Evolutionary conservation across 2,329 filamentous ascomycete genomes (phyloP).

Genomic region (Aspergillus viridinutans): DNA sequence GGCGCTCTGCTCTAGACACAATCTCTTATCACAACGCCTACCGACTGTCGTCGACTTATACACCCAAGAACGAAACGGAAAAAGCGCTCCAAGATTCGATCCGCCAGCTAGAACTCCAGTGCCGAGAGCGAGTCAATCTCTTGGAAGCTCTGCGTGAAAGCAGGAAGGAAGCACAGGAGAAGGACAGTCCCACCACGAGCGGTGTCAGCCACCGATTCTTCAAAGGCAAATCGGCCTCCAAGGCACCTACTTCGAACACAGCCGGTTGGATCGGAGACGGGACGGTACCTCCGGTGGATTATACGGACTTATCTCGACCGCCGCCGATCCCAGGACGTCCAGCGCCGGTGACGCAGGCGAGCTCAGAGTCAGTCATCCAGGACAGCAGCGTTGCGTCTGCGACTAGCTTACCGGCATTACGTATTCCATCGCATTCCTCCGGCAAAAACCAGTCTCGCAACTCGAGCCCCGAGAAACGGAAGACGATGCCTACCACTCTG

Average conservation of each 20-base stretch:
- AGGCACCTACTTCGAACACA: conserved; percentile 21
- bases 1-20: conserved; percentile 81
- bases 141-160: conserved; percentile 73
- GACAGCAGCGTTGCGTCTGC: conserved; percentile 12
- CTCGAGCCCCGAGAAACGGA: conserved; percentile 58
- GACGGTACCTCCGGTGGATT: conserved; percentile 75
- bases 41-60: conserved; percentile 64
- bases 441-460: conserved; percentile 49
- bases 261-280: conserved; percentile 71
- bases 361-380: conserved; percentile 18
- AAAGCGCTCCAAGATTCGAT: conserved; percentile 76
- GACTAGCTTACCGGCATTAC: conserved; percentile 17
- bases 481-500: conserved; percentile 55
- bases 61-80: conserved; percentile 75
- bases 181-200: conserved; percentile 24
- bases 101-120: conserved; percentile 79
- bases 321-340: conserved; percentile 52
- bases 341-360: conserved; percentile 15
- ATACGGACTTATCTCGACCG: conserved; percentile 75
- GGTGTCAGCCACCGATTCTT: conserved; percentile 17
- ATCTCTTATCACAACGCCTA: conserved; percentile 83
- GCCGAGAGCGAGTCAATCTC: conserved; percentile 86
- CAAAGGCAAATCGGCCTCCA: conserved; percentile 26
- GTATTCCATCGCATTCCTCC: conserved; percentile 26
- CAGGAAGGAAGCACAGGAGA: conserved; percentile 50